Percentiles rank a stretch among this genome's conserved stretches.
Evolutionary conservation across 129 eudicot genomes (phyloP).

Genomic region (Silybum marianum): DNA sequence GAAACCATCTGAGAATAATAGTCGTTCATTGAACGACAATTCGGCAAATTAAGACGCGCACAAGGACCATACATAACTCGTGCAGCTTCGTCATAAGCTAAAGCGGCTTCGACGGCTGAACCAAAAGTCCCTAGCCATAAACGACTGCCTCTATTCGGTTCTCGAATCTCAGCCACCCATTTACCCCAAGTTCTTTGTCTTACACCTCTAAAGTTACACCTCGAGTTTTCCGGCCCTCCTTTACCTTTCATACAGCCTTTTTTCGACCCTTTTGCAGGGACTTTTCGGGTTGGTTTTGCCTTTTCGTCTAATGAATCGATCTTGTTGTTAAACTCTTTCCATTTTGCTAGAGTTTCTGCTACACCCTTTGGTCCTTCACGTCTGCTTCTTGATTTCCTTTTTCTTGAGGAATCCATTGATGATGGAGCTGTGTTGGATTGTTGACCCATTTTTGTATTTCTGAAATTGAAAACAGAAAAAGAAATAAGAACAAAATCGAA

Average conservation of each 20-base stretch:
- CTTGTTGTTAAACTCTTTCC: slow-evolving; percentile 63
- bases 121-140: slow-evolving; percentile 87
- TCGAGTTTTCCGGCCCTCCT: slow-evolving; percentile 79
- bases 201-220: slow-evolving; percentile 75
- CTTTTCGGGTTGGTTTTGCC: slow-evolving; percentile 40
- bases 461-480: not conserved
- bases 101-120: slow-evolving; percentile 73
- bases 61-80: slow-evolving; percentile 71
- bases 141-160: slow-evolving; percentile 70
- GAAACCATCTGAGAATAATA: not conserved
- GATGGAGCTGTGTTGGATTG: slow-evolving; percentile 17
- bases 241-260: slow-evolving; percentile 97
- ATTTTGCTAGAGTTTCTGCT: slow-evolving; percentile 66
- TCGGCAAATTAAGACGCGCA: slow-evolving; percentile 65
- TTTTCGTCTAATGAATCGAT: slow-evolving; percentile 32
- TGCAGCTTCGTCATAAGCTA: slow-evolving; percentile 92
- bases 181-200: slow-evolving; percentile 96
- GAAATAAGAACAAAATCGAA: not conserved
- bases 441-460: slow-evolving; percentile 37
- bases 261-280: slow-evolving; percentile 82
- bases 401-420: slow-evolving; percentile 39
- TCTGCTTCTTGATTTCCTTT: slow-evolving; percentile 56
- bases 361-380: slow-evolving; percentile 49
- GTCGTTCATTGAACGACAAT: slow-evolving; percentile 14
- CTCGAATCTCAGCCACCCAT: slow-evolving; percentile 98